Base-by-base conservation (phyloP, 1,284 basidiomycete genomes). In the Schizophyllum commune region DNA sequence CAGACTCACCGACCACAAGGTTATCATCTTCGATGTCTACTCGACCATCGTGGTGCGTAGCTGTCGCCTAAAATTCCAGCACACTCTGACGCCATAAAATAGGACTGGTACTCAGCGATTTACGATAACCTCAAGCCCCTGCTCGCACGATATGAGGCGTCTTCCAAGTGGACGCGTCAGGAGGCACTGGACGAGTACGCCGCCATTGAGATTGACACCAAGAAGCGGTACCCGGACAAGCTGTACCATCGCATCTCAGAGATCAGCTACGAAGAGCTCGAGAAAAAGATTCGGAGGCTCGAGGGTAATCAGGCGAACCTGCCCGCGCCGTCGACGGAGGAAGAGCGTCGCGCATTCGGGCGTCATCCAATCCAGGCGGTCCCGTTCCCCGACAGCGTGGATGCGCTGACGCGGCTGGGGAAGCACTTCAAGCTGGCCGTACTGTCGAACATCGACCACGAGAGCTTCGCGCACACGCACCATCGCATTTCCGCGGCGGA, bases 101-200 rank as follows among this genome's bases (percentile, higher is more conserved):
- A 87, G 84, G 85, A 91, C 69, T 91, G 88, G 88, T 88, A 91
- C 71, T 79, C 79, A 5, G 84, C 85, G 17, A 79, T 91, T 55
- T 81, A 80, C 70, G 68, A 75, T 13, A 79, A 74, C 0, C 75
- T 91, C 20, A 67, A 75, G 53, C 82, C 84, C 1, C 69, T 88
- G 52, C 77, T 88, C 52, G 70, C 74, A 52, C 72, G 72, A 22
- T 76, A 79, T 61, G 68, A 73, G 5, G 73, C 70, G 20, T 71
- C 77, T 7, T 73, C 75, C n/a, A 64, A 70, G 7, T 83, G 83
- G 79, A 70, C 78, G 21, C 79, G 79, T 63, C 71, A 78, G 51
- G 82, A 85, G 34, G 80, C 79, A 0, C 72, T 90, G 20, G 66
- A 71, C 22, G 79, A 82, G 1, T 89, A 84, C 66, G 71, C 71